Evolutionary conservation across 495 filamentous ascomycete species (phyloP), one percentile per base, ranked within the genome.

Genomic region (Talaromyces wortmannii): DNA sequence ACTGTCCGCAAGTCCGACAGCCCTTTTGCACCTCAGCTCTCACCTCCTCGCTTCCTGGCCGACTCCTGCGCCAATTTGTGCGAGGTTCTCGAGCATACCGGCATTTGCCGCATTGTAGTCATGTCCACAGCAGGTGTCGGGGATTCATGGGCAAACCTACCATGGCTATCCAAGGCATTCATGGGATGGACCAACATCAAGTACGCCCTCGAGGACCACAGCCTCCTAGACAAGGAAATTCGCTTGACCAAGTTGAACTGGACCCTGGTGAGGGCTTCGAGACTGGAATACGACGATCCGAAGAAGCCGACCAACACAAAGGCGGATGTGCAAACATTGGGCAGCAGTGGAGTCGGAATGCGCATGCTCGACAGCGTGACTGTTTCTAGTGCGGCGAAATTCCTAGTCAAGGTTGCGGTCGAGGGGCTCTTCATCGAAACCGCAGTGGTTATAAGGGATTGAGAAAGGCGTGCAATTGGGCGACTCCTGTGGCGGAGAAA

Each of bases 101-200:
- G 67, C 11, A 61, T 73, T 15, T 50, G 50, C 57, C 73, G 72
- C 45, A 52, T 71, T n/a, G 68, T 78, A 31, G 63, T 78, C 16
- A 63, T 75, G 60, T 73, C 74, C 48, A 73, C 75, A 12, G 69
- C 72, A 58, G 73, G 73, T 31, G 73, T 73, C 36, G 75, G 72
- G 40, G 67, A 70, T 32, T 78, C 75, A 33, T 78, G 75, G 75
- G 57, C 52, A 15, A 72, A 69, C 50, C 70, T 78, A 63, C 63
- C 65, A 45, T 78, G 65, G 52, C 30, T 71, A 48, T 50, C 67
- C 48, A 70, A 65, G 32, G 56, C 64, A 36, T 63, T 78, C 47
- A 70, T 78, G 70, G 60, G 61, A 56, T 71, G 67, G 61, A 71
- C 72, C 53, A 78, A 76, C 48, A 67, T 78, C 68, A 69, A 63